phyloP scores from a whole-genome alignment of 257 asterid genomes.

The Nicotiana undulata region DNA sequence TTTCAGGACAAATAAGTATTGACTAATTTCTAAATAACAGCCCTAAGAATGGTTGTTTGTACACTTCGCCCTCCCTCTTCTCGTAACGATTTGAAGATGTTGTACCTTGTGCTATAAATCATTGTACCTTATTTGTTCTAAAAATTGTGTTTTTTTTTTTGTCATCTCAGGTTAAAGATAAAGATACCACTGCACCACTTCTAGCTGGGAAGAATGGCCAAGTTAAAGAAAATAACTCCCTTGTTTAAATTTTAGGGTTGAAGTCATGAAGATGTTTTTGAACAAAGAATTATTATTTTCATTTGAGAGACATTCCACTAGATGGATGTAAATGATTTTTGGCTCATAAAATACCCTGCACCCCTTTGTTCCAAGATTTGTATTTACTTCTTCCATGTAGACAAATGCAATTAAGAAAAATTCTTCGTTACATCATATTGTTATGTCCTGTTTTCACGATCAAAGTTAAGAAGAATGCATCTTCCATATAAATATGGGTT shows the following conservation, averaged over 20 bases:
- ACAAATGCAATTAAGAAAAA: not conserved
- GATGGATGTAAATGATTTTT: constrained; percentile 7
- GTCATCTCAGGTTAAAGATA: constrained; percentile 52
- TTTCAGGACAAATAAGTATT: no score
- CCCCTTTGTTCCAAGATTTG: not conserved
- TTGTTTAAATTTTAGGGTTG: constrained; percentile 21
- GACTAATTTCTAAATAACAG: no score
- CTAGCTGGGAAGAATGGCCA: constrained; percentile 30
- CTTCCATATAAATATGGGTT: no score
- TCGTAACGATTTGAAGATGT: not conserved
- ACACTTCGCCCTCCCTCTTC: not conserved
- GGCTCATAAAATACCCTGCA: not conserved
- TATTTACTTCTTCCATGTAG: not conserved
- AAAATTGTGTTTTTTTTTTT: not conserved
- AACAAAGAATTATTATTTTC: not conserved
- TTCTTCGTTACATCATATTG: not conserved
- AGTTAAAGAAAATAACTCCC: constrained; percentile 44
- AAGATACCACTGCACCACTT: constrained; percentile 52
- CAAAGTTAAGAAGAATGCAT: no score
- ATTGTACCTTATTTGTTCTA: not conserved
- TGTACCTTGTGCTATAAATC: not conserved
- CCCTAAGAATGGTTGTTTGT: no score
- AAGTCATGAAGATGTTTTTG: not conserved
- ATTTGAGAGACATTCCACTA: not conserved
- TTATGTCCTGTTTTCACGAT: not conserved